Evolutionary conservation across 441 rosid species (phyloP).

Genomic region (Gossypium gossypioides): DNA sequence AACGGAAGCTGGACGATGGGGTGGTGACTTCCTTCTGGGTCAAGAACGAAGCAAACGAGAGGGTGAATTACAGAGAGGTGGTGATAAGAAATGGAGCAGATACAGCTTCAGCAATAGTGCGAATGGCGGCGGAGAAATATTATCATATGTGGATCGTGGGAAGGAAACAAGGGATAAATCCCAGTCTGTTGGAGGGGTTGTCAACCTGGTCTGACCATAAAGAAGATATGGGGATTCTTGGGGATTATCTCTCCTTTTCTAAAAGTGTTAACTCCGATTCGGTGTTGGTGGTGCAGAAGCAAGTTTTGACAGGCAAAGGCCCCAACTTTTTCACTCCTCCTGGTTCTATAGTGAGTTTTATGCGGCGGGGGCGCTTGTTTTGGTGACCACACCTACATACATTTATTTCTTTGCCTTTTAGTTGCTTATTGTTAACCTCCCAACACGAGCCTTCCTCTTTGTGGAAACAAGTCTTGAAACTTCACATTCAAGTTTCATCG

Average conservation of each 20-base stretch:
- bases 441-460: no score
- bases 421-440: no score
- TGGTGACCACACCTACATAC: background rate
- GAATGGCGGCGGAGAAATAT: slow-evolving; percentile 27
- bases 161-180: slow-evolving; percentile 54
- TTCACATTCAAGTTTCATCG: no score
- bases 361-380: background rate
- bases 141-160: slow-evolving; percentile 72
- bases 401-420: no score
- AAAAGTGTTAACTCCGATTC: slow-evolving; percentile 45
- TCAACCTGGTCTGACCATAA: slow-evolving; percentile 45
- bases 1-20: slow-evolving; percentile 73
- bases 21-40: slow-evolving; percentile 70
- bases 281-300: slow-evolving; percentile 66
- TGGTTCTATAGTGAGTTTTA: background rate
- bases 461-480: no score
- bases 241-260: slow-evolving; percentile 46
- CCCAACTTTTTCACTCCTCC: background rate
- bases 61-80: slow-evolving; percentile 47
- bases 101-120: slow-evolving; percentile 49
- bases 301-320: slow-evolving; percentile 37
- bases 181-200: slow-evolving; percentile 48
- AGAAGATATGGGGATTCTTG: slow-evolving; percentile 53
- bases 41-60: slow-evolving; percentile 44
- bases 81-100: slow-evolving; percentile 60